Percentiles rank a stretch among this genome's conserved stretches.
Evolutionary conservation across 139 green algal genomes (phyloP).

Genomic region (Astrephomene gubernaculifera): DNA sequence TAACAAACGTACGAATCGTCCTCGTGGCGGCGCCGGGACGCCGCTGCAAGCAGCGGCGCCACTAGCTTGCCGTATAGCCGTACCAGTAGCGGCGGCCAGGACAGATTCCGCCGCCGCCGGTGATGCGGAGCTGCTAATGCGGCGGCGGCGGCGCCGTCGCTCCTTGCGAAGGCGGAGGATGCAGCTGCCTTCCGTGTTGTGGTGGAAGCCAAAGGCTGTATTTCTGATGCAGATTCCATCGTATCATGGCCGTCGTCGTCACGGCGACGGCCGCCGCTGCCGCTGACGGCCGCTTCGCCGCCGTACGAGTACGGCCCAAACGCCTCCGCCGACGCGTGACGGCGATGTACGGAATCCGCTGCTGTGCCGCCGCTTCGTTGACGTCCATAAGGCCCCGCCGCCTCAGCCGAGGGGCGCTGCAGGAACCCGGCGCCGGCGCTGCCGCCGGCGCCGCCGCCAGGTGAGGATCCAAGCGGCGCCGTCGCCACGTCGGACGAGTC

Average conservation of each 20-base stretch:
- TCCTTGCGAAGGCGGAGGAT: background rate
- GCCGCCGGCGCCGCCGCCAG: background rate
- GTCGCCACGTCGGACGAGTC: background rate
- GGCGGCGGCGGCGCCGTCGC: background rate
- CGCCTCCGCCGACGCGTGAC: background rate
- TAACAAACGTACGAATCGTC: conserved; percentile 67
- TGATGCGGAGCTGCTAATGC: background rate
- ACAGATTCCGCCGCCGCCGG: background rate
- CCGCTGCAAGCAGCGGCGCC: conserved; percentile 1
- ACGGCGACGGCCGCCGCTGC: background rate
- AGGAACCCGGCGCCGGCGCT: background rate
- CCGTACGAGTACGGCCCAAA: background rate
- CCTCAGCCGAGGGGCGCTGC: background rate
- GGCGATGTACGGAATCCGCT: conserved; percentile 15
- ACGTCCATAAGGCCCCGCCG: background rate
- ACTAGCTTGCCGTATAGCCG: conserved; percentile 24
- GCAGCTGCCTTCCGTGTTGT: background rate
- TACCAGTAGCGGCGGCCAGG: conserved; percentile 7
- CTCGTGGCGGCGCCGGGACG: conserved; percentile 15
- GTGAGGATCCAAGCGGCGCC: background rate
- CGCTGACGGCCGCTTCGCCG: background rate
- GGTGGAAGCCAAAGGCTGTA: background rate
- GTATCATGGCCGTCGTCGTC: background rate
- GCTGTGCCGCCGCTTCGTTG: background rate
- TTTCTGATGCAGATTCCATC: background rate